Evolutionary conservation across 169 alveolate genomes (phyloP), one percentile per base, ranked within the genome.

Genomic region (Cryptosporidium ryanae): DNA sequence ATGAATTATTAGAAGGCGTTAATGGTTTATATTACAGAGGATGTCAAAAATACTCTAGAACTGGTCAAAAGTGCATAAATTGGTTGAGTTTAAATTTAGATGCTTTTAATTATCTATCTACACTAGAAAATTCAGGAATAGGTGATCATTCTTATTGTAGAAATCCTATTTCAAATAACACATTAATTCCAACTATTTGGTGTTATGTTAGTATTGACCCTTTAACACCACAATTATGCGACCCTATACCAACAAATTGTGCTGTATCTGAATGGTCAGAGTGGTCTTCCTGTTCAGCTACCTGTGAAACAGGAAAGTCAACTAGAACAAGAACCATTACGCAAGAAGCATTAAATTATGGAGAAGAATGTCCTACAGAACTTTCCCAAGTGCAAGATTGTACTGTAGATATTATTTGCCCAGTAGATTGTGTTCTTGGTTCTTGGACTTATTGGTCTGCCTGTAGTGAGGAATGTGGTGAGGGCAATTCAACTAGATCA

Each of bases 401-500:
- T 55, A 57, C 71, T 4, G 71, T 59, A 13, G 71, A 76, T 2
- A 91, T 90, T 27, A 64, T 90, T 38, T 91, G 94, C 57, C 89
- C 84, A 1, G 68, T 82, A 17, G 93, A 91, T 65, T 91, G 94
- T 61, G 90, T 27, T 66, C 34, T 91, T 59, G 82, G 91, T 21
- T 82, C 71, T 13, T 91, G 94, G 94, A 68, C 76, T 46, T 66
- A 66, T 49, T 91, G 94, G 94, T 67, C 89, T 3, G 82, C 63
- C 1, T 91, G 94, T 91, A 67, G 90, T 23, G 91, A 48, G 27
- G 67, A 71, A 38, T 91, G 94, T 52, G 92, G 91, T 12, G 82
- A 89, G 31, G 94, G 92, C 2, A 76, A 48, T 84, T 59, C 71
- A 17, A 55, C 71, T 27, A 67, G 87, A 2, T 76, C 87, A 21